These are phyloP conservation scores for Ulota crispa DNA, from an alignment of 225 moss, liverwort and hornwort genomes.

Conservation along the genomic window DNA sequence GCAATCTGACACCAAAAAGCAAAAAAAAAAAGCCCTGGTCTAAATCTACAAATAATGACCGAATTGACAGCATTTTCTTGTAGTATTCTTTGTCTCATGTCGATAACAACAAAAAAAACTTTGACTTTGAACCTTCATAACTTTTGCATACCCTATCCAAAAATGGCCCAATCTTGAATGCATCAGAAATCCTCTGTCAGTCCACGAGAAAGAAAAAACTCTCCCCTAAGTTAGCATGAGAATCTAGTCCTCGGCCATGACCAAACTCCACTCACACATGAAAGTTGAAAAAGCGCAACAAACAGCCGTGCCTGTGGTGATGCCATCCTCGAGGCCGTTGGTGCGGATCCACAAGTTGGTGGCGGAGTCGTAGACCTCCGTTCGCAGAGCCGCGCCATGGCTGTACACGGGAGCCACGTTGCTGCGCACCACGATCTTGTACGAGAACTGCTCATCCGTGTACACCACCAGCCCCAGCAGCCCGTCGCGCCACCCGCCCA, in stretches of 20 bases:
- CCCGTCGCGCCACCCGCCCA: constrained; percentile 47
- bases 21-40: no score
- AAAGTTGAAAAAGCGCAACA: not conserved
- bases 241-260: no score
- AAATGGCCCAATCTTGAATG: not conserved
- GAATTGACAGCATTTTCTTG: no score
- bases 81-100: no score
- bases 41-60: no score
- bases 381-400: constrained; percentile 14
- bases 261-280: no score
- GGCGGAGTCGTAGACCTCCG: constrained; percentile 50
- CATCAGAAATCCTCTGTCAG: not conserved
- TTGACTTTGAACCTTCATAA: not conserved
- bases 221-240: no score
- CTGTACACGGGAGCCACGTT: constrained; percentile 36
- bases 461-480: constrained; percentile 50
- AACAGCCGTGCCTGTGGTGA: constrained; percentile 27
- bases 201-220: no score
- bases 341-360: constrained; percentile 44
- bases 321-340: constrained; percentile 41
- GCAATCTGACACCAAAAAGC: no score
- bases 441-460: constrained; percentile 14
- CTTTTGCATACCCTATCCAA: not conserved
- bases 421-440: constrained; percentile 51
- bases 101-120: no score